Conservation (phyloP, 2,329 filamentous ascomycete genomes). For the Neopestalotiopsis rosae region DNA sequence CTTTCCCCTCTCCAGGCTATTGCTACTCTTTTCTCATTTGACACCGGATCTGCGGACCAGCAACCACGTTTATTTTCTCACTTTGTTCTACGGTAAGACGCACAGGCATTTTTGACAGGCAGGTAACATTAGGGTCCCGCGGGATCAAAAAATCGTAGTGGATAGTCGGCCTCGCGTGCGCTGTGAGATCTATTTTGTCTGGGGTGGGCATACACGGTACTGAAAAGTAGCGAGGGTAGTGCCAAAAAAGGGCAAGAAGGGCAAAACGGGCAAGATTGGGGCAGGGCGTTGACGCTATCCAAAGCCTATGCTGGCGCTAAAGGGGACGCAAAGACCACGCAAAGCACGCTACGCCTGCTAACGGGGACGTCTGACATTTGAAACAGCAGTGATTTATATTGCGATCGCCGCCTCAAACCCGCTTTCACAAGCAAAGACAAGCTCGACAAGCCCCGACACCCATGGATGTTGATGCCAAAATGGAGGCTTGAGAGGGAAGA, state of each 20-base stretch:
- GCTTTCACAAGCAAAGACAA: not conserved
- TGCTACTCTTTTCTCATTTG: not conserved
- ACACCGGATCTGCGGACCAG: not conserved
- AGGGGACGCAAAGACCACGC: not conserved
- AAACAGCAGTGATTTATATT: slow-evolving; percentile 2
- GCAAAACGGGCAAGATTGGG: not conserved
- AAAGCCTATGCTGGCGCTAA: not conserved
- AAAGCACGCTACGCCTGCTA: not conserved
- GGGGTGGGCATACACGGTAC: too few species aligned
- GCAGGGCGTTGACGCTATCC: not conserved
- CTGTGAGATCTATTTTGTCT: not conserved
- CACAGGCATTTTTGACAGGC: too few species aligned
- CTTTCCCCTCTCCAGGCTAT: not conserved
- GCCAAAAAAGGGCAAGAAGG: too few species aligned
- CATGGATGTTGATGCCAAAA: not conserved
- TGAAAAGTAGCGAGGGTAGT: too few species aligned
- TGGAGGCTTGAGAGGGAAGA: not conserved
- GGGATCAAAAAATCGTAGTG: not conserved
- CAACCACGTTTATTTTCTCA: not conserved
- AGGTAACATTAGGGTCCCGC: too few species aligned
- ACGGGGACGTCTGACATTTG: slow-evolving; percentile 1
- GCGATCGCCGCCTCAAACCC: not conserved
- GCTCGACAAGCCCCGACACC: not conserved
- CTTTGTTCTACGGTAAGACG: not conserved
- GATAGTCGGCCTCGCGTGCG: not conserved